Evolutionary conservation across 306 rosid species (phyloP).

Genomic region (Canavalia gladiata): DNA sequence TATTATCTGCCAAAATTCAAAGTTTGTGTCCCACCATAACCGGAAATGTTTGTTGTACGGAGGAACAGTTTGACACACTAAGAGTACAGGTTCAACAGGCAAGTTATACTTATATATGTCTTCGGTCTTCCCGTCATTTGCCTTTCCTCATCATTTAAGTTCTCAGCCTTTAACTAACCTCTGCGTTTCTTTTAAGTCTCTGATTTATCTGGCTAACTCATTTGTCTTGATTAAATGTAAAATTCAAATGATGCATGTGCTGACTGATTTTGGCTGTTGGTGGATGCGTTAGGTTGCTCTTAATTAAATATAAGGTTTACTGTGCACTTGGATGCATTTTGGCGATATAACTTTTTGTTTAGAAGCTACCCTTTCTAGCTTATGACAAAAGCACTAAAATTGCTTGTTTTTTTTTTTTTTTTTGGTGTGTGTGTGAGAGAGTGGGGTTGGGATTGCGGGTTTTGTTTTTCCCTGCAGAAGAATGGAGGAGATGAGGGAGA

Average conservation of each 20-base stretch:
- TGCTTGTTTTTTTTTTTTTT: not conserved
- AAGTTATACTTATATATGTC: constrained; percentile 46
- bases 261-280: not conserved
- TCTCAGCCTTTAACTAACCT: not conserved
- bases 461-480: not conserved
- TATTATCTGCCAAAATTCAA: constrained; percentile 90
- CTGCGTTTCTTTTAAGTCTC: not conserved
- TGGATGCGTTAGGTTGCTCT: not conserved
- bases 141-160: not conserved
- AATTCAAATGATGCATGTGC: not conserved
- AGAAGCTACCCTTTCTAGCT: not conserved
- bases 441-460: too few relatives aligned
- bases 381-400: not conserved
- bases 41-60: constrained; percentile 92
- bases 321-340: too few relatives aligned
- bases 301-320: not conserved
- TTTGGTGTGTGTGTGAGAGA: not conserved
- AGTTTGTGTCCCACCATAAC: constrained; percentile 86
- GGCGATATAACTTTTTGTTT: not conserved
- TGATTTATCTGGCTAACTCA: not conserved
- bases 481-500: not conserved
- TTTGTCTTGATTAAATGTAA: not conserved
- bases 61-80: constrained; percentile 81
- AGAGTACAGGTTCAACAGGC: constrained; percentile 93
- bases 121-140: not conserved